Base-by-base conservation (phyloP, 495 filamentous ascomycete species). In the Trichoderma reesei region DNA sequence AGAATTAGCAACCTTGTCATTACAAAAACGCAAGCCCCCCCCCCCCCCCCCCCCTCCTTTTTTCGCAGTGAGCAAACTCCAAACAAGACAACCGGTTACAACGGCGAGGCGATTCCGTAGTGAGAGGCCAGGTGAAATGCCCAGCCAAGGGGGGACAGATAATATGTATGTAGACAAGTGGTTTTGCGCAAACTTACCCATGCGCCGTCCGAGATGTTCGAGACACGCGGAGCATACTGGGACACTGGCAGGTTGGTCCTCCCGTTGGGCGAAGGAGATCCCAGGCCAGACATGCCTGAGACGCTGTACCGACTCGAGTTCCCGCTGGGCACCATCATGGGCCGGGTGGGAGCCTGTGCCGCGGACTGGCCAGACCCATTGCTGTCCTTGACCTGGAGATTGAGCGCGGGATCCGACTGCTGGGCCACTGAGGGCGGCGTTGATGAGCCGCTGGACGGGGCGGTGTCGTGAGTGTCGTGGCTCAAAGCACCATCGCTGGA, bases 141-240 rank as follows among this genome's bases (percentile, higher is more conserved):
- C n/a, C n/a, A n/a, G n/a, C n/a, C n/a, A n/a, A n/a, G n/a, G n/a
- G n/a, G n/a, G n/a, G n/a, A n/a, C n/a, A n/a, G n/a, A n/a, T n/a
- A n/a, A n/a, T n/a, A 51, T 3, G 31, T 3, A 34, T 1, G 2
- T 5, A 1, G 16, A 34, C 26, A 13, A 14, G 20, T n/a, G 11
- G 3, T 3, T 2, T 14, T 33, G 26, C 51, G 18, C 26, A n/a
- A 33, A 56, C 82, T 66, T 80, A 96, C 91, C 90, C 90, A 94
- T 38, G 89, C 85, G 68, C 86, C 89, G 59, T 96, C 90, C 20
- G 84, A 79, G 26, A 96, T 78, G 33, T 90, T 94, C 13, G 86
- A 72, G 20, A 96, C 82, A 63, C 84, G 81, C 13, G 91, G 92
- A 33, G 90, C 88, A 74, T 89, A 92, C 59, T 87, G 85, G 20